Conservation (phyloP, 2,329 filamentous ascomycete genomes). For the Botrytis pseudocinerea region DNA sequence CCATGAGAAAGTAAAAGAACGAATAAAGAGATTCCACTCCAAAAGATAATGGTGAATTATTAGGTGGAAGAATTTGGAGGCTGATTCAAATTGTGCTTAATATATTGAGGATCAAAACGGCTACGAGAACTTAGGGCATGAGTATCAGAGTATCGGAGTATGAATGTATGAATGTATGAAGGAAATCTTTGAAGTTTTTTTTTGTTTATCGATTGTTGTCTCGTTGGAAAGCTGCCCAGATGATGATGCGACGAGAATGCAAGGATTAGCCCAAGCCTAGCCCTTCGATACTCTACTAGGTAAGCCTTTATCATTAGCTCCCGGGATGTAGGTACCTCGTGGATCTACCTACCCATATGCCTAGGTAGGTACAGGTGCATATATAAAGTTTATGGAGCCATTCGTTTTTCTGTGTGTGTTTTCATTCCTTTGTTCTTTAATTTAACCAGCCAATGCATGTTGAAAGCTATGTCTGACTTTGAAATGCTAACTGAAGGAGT, state of each 20-base stretch:
- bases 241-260: conserved; percentile 20
- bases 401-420: neutral
- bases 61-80: neutral
- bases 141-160: neutral
- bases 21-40: conserved; percentile 12
- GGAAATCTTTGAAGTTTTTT: neutral
- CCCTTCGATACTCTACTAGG: neutral
- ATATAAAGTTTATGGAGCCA: neutral
- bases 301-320: conserved; percentile 20
- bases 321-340: conserved; percentile 17
- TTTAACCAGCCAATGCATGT: neutral
- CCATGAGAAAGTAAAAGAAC: conserved; percentile 7
- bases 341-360: neutral
- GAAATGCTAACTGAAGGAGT: neutral
- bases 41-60: neutral
- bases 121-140: neutral
- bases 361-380: neutral
- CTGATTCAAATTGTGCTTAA: neutral
- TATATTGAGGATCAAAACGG: neutral
- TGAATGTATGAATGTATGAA: neutral
- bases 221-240: conserved; percentile 14
- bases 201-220: conserved; percentile 1
- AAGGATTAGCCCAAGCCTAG: conserved; percentile 20
- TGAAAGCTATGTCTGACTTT: neutral
- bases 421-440: neutral